These are phyloP conservation scores for Rhynchosporium agropyri DNA, from an alignment of 2,329 filamentous ascomycete species.

Conservation along the genomic window DNA sequence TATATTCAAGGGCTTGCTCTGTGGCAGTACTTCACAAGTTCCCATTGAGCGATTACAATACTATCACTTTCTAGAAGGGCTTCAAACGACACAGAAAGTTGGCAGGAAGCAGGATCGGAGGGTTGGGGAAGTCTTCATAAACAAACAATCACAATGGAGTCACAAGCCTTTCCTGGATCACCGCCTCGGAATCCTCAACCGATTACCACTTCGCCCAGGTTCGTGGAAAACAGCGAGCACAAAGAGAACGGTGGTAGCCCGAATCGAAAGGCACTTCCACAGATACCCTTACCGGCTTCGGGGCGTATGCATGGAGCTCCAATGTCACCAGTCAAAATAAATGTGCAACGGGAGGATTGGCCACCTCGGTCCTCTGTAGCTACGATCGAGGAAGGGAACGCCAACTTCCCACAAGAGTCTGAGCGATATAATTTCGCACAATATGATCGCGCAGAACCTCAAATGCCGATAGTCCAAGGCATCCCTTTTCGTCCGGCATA, in stretches of 20 bases:
- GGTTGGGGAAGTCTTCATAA: no score
- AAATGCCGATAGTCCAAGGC: conserved; percentile 31
- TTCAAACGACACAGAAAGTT: background rate
- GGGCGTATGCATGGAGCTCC: conserved; percentile 53
- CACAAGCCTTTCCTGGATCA: conserved; percentile 30
- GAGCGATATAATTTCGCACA: conserved; percentile 25
- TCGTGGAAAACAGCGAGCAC: conserved; percentile 27
- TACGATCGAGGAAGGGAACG: conserved; percentile 49
- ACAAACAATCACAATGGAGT: conserved; percentile 30
- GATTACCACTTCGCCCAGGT: conserved; percentile 17
- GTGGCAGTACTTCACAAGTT: conserved; percentile 16
- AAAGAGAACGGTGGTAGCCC: conserved; percentile 34
- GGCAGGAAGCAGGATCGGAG: background rate
- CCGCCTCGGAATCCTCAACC: conserved; percentile 28
- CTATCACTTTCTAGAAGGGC: background rate
- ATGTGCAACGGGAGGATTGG: conserved; percentile 57
- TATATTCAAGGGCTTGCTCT: background rate
- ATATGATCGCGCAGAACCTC: conserved; percentile 18
- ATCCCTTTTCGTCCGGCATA: conserved; percentile 39
- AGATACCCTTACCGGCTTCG: conserved; percentile 33
- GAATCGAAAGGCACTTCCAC: conserved; percentile 30
- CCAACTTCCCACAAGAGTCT: conserved; percentile 27
- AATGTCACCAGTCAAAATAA: conserved; percentile 58
- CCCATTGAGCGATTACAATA: conserved; percentile 4
- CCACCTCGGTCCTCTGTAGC: conserved; percentile 54